A percentile compares a stretch with the other conserved stretches of the same genome.
phyloP scores from a whole-genome alignment of 495 filamentous ascomycete species.

The Neurospora tetraspora region DNA sequence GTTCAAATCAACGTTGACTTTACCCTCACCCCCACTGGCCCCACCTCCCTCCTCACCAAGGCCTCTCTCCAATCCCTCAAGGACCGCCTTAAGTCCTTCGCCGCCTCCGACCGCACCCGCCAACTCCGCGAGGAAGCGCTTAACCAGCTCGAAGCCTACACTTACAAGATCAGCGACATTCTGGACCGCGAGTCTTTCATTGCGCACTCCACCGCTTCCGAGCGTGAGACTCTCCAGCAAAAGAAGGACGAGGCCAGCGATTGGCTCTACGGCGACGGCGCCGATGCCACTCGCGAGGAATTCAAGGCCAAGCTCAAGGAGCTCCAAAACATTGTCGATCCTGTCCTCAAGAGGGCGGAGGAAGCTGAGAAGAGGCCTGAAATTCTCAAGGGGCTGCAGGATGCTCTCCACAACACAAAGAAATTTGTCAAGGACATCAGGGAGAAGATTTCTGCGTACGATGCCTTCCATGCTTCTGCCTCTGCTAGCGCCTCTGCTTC shows the following conservation, averaged over 20 bases:
- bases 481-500: slow-evolving; percentile 29
- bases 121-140: slow-evolving; percentile 73
- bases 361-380: slow-evolving; percentile 58
- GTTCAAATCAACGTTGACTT: slow-evolving; percentile 62
- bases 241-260: slow-evolving; percentile 61
- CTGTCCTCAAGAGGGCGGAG: slow-evolving; percentile 56
- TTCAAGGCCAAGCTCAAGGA: slow-evolving; percentile 63
- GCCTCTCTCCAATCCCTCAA: slow-evolving; percentile 56
- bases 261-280: slow-evolving; percentile 85
- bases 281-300: slow-evolving; percentile 57
- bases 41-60: slow-evolving; percentile 44
- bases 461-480: slow-evolving; percentile 35
- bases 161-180: slow-evolving; percentile 78
- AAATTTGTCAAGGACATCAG: slow-evolving; percentile 42
- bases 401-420: slow-evolving; percentile 47
- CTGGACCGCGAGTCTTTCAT: slow-evolving; percentile 67
- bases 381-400: slow-evolving; percentile 51
- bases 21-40: slow-evolving; percentile 49
- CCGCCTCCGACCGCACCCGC: slow-evolving; percentile 69
- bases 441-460: slow-evolving; percentile 35
- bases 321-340: slow-evolving; percentile 59
- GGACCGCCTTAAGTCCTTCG: slow-evolving; percentile 67
- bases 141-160: slow-evolving; percentile 89
- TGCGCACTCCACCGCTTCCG: slow-evolving; percentile 51
- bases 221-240: slow-evolving; percentile 51